Percentiles rank a stretch among this genome's conserved stretches.
phyloP scores from a whole-genome alignment of 345 rosid genomes.

The Dipteronia sinensis region DNA sequence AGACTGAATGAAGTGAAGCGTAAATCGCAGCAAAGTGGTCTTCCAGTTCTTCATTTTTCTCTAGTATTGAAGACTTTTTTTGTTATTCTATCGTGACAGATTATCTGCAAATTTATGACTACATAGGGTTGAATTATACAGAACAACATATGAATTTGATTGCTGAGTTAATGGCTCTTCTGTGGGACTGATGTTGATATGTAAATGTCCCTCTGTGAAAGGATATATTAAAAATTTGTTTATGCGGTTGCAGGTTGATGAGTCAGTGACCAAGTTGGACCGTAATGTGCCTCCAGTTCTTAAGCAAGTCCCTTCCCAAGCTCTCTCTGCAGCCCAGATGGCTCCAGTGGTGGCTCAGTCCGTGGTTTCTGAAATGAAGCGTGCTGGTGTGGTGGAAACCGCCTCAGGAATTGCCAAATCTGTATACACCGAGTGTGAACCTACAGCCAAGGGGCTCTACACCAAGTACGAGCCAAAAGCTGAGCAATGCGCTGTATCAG shows the following conservation, averaged over 20 bases:
- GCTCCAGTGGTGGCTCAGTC: conserved; percentile 70
- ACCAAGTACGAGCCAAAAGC: conserved; percentile 78
- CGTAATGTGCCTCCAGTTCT: conserved; percentile 65
- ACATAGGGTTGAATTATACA: background rate
- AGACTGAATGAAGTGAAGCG: too few species aligned
- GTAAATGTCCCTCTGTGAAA: background rate
- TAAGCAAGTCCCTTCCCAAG: conserved; percentile 76
- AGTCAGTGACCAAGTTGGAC: conserved; percentile 65
- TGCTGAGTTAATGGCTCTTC: background rate
- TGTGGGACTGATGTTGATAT: background rate
- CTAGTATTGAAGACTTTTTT: background rate
- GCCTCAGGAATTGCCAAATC: conserved; percentile 74
- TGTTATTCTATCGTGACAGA: background rate
- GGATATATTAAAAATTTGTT: background rate
- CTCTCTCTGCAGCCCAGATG: conserved; percentile 63
- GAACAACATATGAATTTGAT: background rate
- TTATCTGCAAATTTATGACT: background rate
- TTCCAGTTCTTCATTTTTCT: background rate
- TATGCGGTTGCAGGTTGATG: conserved; percentile 58
- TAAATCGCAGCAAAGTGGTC: background rate
- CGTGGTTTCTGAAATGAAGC: conserved; percentile 65
- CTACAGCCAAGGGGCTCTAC: conserved; percentile 74
- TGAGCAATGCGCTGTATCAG: conserved; percentile 73
- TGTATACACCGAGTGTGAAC: conserved; percentile 59
- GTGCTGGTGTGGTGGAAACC: conserved; percentile 63